Conservation (phyloP, 352 stramenopile genomes). For the Phytopythium litorale region DNA sequence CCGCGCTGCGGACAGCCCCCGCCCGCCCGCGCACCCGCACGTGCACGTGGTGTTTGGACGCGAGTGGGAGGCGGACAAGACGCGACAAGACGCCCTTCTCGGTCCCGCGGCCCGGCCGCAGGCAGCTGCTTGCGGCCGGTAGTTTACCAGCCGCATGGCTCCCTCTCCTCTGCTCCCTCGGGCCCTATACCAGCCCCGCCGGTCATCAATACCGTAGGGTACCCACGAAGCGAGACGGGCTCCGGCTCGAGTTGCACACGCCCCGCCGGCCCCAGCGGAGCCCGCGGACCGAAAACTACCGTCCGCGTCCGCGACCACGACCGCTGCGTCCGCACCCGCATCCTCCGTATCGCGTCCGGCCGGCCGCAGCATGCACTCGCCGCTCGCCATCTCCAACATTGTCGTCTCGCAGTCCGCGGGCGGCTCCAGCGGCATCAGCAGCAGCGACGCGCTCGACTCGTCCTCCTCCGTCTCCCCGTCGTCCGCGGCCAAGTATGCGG, state of each 20-base stretch:
- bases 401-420: slow-evolving; percentile 43
- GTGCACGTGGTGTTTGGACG: too few relatives aligned
- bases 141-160: slow-evolving; percentile 10
- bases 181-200: slow-evolving; percentile 3
- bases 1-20: neutral
- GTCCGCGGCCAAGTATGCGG: slow-evolving; percentile 3
- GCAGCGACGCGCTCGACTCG: slow-evolving; percentile 26
- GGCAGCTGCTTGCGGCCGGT: neutral
- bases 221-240: neutral
- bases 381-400: slow-evolving; percentile 66
- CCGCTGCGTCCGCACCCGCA: too few relatives aligned
- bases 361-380: slow-evolving; percentile 36
- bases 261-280: too few relatives aligned
- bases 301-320: slow-evolving; percentile 9
- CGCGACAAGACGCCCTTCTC: neutral
- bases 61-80: neutral
- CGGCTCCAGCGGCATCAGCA: slow-evolving; percentile 16
- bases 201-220: neutral
- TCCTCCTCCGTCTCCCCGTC: slow-evolving; percentile 17
- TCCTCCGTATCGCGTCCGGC: neutral
- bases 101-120: too few relatives aligned
- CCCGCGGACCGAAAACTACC: neutral
- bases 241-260: neutral
- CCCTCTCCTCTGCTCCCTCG: neutral
- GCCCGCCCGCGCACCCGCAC: too few relatives aligned